Percentiles rank a stretch among this genome's conserved stretches.
Evolutionary conservation across 2,329 filamentous ascomycete genomes (phyloP).

Genomic region (Fusarium citri): DNA sequence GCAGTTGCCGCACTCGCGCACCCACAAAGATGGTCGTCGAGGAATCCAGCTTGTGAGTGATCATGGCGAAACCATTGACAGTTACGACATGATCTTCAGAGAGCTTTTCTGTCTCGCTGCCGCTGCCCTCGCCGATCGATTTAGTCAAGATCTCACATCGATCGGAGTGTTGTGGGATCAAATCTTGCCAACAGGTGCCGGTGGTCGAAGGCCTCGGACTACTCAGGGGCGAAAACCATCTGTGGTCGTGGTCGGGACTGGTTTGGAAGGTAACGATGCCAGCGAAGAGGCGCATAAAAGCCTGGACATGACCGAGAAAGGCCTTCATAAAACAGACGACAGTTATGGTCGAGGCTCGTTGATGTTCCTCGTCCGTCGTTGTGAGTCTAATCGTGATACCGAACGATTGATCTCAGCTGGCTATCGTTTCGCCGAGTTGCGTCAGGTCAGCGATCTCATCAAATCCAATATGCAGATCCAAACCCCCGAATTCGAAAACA

Average conservation of each 20-base stretch:
- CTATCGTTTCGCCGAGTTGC: conserved; percentile 79
- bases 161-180: conserved; percentile 81
- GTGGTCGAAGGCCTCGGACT: conserved; percentile 34
- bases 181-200: conserved; percentile 73
- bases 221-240: conserved; percentile 33
- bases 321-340: conserved; percentile 44
- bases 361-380: conserved; percentile 79
- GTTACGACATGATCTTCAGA: conserved; percentile 82
- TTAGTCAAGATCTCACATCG: conserved; percentile 71
- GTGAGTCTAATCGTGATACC: conserved; percentile 68
- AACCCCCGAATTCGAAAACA: conserved; percentile 67
- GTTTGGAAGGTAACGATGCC: conserved; percentile 17
- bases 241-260: conserved; percentile 18
- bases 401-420: conserved; percentile 75
- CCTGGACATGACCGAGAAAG: conserved; percentile 58
- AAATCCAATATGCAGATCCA: conserved; percentile 80
- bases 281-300: conserved; percentile 39
- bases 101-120: conserved; percentile 87
- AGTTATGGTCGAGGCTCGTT: conserved; percentile 78
- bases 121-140: conserved; percentile 74
- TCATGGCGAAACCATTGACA: conserved; percentile 68
- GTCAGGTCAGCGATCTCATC: conserved; percentile 76
- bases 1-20: conserved; percentile 53
- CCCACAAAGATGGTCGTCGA: conserved; percentile 38
- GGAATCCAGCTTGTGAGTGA: conserved; percentile 62